Evolutionary conservation across 148 eudicot genomes (phyloP), one percentile per base, ranked within the genome.

Genomic region (Persicaria tinctoria): DNA sequence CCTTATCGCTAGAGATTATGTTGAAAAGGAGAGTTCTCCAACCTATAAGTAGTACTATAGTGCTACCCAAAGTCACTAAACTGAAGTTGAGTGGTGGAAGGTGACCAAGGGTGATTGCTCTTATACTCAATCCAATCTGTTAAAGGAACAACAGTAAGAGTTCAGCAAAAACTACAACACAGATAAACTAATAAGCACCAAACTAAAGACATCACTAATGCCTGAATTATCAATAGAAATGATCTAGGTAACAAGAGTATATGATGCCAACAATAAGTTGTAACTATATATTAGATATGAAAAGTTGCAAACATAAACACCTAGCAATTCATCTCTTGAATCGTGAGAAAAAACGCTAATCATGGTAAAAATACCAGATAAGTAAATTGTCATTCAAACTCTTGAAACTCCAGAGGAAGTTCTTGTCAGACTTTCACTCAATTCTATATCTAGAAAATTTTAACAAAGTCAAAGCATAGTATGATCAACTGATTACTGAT

Each of bases 1-100:
- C 23, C 23, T 20, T 20, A 20, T 20, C 23, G 23, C 23, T 20
- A 20, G 23, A 20, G 23, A 20, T 20, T 20, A 20, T 20, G 23
- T 90, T 84, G 81, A 79, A 88, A 74, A 93, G 64, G 5, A 93
- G 73, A 14, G 91, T 77, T 80, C 98, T 83, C 91, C 98, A 93
- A 76, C 97, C 98, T 73, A 93, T 76, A 8, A 93, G 89, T 70
- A 93, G 76, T 53, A 93, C 81, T 68, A 88, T 91, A 41, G 97
- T 91, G 80, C 92, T 93, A 68, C 98, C 98, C 86, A 93, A 80
- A n/a, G 94, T 85, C 9, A 91, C 94, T 75, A 87, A 75, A 14
- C 87, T 79, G 49, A 93, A 93, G 79, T 76, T 85, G 50, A 83
- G 74, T 2, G 89, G 91, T 69, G 93, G 23, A 20, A 20, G 69